Conservation (phyloP, 768 basidiomycete species). For the Hygrophorus pudorinus region DNA sequence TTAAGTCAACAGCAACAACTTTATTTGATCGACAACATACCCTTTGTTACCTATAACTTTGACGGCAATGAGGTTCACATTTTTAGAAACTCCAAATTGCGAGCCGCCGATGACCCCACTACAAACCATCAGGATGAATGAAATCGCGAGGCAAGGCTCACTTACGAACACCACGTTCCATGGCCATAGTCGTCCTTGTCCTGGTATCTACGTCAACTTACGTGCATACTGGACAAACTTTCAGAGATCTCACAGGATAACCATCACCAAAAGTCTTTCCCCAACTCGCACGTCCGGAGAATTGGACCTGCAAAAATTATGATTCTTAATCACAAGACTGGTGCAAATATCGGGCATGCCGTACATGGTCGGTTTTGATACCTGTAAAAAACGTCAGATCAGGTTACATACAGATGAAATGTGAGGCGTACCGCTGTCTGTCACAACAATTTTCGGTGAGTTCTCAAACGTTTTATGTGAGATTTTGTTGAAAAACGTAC, state of each 20-base stretch:
- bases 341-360: constrained; percentile 1
- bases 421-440: too few species aligned
- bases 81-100: constrained; percentile 17
- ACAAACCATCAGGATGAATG: not conserved
- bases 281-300: constrained; percentile 33
- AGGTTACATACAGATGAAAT: not conserved
- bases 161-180: constrained; percentile 30
- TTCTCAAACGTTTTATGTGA: too few species aligned
- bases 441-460: too few species aligned
- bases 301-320: constrained; percentile 19
- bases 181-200: constrained; percentile 37
- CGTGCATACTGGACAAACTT: too few species aligned
- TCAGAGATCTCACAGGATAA: too few species aligned
- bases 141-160: not conserved
- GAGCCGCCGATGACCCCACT: constrained; percentile 26
- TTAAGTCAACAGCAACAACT: not conserved
- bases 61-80: constrained; percentile 27
- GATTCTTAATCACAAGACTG: not conserved
- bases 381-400: constrained; percentile 10
- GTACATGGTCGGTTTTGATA: constrained; percentile 16
- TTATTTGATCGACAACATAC: constrained; percentile 9
- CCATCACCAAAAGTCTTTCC: constrained; percentile 30
- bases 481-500: too few species aligned
- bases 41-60: constrained; percentile 30
- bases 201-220: too few species aligned